Base-by-base conservation (phyloP, 2,329 filamentous ascomycete genomes). In the Diaporthe ampelina region DNA sequence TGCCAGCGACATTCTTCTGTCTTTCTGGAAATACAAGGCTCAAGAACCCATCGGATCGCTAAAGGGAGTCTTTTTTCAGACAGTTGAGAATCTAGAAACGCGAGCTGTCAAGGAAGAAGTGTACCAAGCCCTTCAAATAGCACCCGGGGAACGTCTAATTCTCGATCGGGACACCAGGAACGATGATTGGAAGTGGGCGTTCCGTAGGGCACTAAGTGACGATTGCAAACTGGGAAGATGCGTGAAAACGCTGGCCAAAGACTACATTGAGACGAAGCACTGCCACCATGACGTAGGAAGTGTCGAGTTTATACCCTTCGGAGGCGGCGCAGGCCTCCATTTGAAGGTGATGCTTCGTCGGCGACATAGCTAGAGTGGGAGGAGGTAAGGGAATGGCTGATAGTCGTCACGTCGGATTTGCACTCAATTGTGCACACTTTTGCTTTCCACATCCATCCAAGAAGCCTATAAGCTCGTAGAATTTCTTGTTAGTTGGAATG, bases 1-100 rank as follows among this genome's bases (percentile, higher is more conserved):
- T 19, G 26, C 52, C 26, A 56, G 52, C 21, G 52, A 56, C 17
- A 56, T 56, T 56, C 52, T 56, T 19, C 52, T 56, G 52, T 56
- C 52, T 15, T 56, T 56, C 26, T 56, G 52, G 52, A 56, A 32
- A 56, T 32, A 56, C 26, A 32, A 8, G 17, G 26, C 52, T 56
- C 1, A 32, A 56, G 5, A 32, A 19, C 7, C 13, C 15, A 32
- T 56, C 26, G 4, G 3, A 56, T 32, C 26, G 52, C 26, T 56
- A 32, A 4, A 7, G 52, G 26, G 26, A 32, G 52, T 56, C 17
- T 9, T 8, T 3, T 56, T 56, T 26, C 0, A 32, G 3, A 32
- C 4, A 15, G 52, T 56, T 3, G 52, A 32, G 8, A 56, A 56
- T 24, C 15, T 0, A 32, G 17, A 7, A 4, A 56, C 52, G 8